These are phyloP conservation scores for Fusarium sp. DNA, from an alignment of 2,329 filamentous ascomycete genomes.

Conservation along the genomic window DNA sequence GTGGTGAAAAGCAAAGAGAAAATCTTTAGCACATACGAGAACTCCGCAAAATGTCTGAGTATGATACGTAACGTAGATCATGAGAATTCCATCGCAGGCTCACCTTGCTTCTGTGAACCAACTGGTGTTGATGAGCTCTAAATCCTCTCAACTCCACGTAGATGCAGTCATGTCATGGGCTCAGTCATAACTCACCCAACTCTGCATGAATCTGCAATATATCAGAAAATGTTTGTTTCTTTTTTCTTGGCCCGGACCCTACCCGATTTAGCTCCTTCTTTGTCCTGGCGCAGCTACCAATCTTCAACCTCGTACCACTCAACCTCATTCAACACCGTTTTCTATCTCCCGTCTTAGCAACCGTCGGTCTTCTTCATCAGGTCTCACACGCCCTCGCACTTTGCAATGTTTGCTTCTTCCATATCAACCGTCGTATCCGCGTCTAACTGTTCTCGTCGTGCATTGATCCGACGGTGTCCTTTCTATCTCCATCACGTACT, in stretches of 20 bases:
- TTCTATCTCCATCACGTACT: conserved; percentile 6
- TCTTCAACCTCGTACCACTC: conserved; percentile 19
- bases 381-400: conserved; percentile 14
- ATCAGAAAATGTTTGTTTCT: conserved; percentile 6
- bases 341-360: conserved; percentile 1
- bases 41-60: conserved; percentile 1
- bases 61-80: conserved; percentile 1
- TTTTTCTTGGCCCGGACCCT: conserved; percentile 5
- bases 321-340: conserved; percentile 12
- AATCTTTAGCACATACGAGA: neutral
- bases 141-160: neutral
- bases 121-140: no score
- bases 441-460: conserved; percentile 8
- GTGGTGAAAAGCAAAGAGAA: conserved; percentile 13
- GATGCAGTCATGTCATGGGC: neutral
- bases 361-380: conserved; percentile 32
- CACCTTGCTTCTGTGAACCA: conserved; percentile 1
- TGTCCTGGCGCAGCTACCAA: neutral
- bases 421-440: neutral
- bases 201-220: neutral
- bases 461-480: neutral
- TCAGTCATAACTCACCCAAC: neutral
- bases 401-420: conserved; percentile 26
- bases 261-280: neutral
- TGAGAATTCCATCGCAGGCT: neutral